Evolutionary conservation across 73 alveolate genomes (phyloP).

Genomic region (Effrenium voratum): DNA sequence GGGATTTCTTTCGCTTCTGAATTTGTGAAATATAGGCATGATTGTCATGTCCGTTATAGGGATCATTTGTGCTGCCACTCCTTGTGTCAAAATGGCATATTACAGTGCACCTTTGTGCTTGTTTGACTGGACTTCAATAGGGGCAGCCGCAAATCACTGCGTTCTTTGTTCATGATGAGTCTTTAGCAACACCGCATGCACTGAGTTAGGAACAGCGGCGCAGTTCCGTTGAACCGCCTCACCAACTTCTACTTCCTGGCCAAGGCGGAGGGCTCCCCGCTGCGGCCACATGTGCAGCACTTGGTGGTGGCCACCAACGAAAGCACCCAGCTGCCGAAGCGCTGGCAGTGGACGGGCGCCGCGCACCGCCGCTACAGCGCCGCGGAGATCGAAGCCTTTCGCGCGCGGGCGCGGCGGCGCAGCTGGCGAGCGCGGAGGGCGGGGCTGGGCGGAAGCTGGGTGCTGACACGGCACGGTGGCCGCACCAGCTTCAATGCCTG

Average conservation of each 20-base stretch:
- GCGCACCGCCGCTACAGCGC: constrained; percentile 7
- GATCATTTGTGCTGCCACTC: no score
- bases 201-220: not conserved
- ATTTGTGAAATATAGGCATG: no score
- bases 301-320: constrained; percentile 28
- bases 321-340: constrained; percentile 11
- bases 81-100: no score
- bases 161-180: no score
- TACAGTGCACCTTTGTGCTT: no score
- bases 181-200: no score
- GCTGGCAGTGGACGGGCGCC: constrained; percentile 36
- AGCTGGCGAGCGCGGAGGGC: not conserved
- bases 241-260: not conserved
- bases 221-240: no score
- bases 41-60: no score
- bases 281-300: not conserved
- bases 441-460: not conserved
- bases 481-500: constrained; percentile 19
- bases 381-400: not conserved
- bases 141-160: no score
- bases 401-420: constrained; percentile 10
- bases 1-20: no score
- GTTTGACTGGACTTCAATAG: no score
- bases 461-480: not conserved
- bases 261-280: constrained; percentile 16